Evolutionary conservation across 176 grass and related monocot genomes (phyloP).

Genomic region (Saccharum spontaneum): DNA sequence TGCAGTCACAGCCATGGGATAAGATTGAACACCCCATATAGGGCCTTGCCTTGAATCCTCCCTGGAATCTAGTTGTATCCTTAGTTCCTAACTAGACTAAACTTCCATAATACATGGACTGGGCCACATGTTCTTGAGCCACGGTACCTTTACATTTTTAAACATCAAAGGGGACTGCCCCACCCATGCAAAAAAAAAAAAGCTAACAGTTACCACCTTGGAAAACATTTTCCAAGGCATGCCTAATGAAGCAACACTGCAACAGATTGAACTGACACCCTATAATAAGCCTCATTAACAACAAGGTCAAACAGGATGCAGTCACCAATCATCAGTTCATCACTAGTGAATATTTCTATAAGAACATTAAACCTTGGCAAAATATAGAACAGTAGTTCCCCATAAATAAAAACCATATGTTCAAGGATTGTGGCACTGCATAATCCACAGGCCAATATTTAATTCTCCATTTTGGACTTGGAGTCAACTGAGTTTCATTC

Average conservation of each 20-base stretch:
- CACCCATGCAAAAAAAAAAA: neutral
- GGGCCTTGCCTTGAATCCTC: neutral
- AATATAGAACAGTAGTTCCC: neutral
- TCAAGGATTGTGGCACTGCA: neutral
- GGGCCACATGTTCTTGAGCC: neutral
- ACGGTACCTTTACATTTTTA: neutral
- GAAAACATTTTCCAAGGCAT: neutral
- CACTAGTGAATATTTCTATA: neutral
- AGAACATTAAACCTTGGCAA: neutral
- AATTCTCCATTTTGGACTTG: neutral
- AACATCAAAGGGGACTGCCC: neutral
- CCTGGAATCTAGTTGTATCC: neutral
- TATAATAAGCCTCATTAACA: conserved; percentile 11
- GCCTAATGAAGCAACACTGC: neutral
- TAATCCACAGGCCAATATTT: neutral
- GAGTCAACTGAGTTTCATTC: neutral
- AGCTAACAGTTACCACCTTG: neutral
- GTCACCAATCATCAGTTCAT: neutral
- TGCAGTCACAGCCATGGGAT: neutral
- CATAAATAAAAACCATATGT: neutral
- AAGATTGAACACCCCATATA: neutral
- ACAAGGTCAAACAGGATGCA: conserved; percentile 12
- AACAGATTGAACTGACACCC: neutral
- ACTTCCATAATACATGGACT: neutral
- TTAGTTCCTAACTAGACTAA: neutral